Percentiles rank a stretch among this genome's conserved stretches.
Conservation (phyloP, 768 basidiomycete species). For the Pleurotus citrinopileatus region DNA sequence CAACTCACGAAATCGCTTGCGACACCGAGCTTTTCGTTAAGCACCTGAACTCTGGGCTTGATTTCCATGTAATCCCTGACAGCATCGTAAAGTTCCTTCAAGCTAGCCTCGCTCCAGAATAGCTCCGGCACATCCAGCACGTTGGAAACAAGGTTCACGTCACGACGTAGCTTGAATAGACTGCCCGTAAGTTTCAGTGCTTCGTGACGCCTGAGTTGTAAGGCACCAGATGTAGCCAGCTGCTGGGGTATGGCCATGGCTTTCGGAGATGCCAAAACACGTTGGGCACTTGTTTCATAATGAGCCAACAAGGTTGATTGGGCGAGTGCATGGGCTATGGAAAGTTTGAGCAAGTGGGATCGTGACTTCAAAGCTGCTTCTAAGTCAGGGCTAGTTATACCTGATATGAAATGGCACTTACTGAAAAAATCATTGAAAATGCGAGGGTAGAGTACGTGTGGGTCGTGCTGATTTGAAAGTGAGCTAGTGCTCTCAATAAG, state of each 20-base stretch:
- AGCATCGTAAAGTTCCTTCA: constrained; percentile 87
- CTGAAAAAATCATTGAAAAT: constrained; percentile 98
- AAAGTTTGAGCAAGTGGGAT: constrained; percentile 86
- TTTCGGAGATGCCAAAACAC: constrained; percentile 71
- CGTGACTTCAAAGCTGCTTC: constrained; percentile 81
- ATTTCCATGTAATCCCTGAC: constrained; percentile 97
- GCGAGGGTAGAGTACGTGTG: constrained; percentile 78
- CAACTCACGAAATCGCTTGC: constrained; percentile 80
- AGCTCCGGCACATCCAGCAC: constrained; percentile 92
- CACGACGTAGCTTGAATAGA: constrained; percentile 83
- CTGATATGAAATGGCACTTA: constrained; percentile 33
- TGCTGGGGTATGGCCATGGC: constrained; percentile 83
- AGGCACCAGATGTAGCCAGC: constrained; percentile 72
- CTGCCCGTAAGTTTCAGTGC: constrained; percentile 85
- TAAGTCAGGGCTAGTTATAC: constrained; percentile 4
- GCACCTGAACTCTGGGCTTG: constrained; percentile 69
- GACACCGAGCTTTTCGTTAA: constrained; percentile 87
- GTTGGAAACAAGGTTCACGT: constrained; percentile 87
- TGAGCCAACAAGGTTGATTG: constrained; percentile 91
- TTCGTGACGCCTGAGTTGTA: constrained; percentile 74
- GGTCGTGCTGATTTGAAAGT: constrained; percentile 63
- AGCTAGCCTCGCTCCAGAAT: constrained; percentile 92
- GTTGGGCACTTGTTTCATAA: constrained; percentile 77
- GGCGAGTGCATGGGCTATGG: constrained; percentile 92
- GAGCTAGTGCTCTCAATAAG: constrained; percentile 5